phyloP scores from a whole-genome alignment of 805 yeast genomes.

The Cyberlindnera xishuangbannaensis region DNA sequence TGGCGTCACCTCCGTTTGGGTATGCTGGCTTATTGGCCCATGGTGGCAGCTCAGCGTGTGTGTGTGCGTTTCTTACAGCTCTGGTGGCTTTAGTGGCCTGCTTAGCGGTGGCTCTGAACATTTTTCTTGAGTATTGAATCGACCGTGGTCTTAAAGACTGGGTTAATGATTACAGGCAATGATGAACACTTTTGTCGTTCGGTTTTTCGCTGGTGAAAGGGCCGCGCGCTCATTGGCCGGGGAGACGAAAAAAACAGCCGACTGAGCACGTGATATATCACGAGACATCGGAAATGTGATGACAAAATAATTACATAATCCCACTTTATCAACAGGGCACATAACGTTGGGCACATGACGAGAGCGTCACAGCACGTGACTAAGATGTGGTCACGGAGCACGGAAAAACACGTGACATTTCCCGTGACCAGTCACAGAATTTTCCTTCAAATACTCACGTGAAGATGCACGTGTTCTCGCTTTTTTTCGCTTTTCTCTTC shows the following conservation, averaged over 20 bases:
- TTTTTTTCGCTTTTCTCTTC: not conserved
- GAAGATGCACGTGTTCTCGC: not conserved
- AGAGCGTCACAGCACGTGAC: not conserved
- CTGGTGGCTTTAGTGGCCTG: constrained; percentile 18
- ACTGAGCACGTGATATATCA: not conserved
- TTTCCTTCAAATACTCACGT: not conserved
- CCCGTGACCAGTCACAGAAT: constrained; percentile 7
- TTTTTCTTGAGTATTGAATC: constrained; percentile 14
- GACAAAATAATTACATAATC: too few relatives aligned
- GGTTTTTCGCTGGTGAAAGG: constrained; percentile 11
- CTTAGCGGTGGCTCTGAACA: constrained; percentile 38
- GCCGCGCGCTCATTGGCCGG: constrained; percentile 13
- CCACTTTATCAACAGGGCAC: too few relatives aligned
- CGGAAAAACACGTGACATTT: constrained; percentile 4
- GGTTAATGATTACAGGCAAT: not conserved
- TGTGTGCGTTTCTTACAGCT: constrained; percentile 19
- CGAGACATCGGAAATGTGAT: not conserved
- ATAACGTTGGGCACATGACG: too few relatives aligned
- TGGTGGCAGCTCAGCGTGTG: constrained; percentile 31
- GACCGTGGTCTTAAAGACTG: not conserved
- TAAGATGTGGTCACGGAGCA: too few relatives aligned
- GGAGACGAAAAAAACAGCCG: not conserved
- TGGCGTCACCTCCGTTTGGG: constrained; percentile 25
- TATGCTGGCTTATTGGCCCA: constrained; percentile 44
- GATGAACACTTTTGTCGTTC: constrained; percentile 10